Conservation (phyloP, 1,284 basidiomycete genomes). For the Ganoderma resinaceum region DNA sequence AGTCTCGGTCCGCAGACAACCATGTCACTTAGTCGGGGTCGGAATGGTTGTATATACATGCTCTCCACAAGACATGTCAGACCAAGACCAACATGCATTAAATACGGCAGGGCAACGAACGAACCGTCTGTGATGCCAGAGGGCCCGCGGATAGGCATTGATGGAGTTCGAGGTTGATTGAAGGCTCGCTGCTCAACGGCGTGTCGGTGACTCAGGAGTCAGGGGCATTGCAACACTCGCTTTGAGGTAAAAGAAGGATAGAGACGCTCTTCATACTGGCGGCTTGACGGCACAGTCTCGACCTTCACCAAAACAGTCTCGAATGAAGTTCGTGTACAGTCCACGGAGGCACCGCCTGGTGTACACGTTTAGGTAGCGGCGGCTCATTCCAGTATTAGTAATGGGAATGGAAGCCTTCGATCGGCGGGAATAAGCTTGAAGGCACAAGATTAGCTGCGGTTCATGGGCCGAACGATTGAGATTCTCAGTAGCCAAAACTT, state of each 20-base stretch:
- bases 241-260: background rate
- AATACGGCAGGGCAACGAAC: background rate
- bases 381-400: background rate
- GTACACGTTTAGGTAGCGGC: background rate
- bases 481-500: background rate
- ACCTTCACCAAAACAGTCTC: background rate
- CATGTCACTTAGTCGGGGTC: background rate
- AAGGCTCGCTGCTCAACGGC: background rate
- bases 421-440: background rate
- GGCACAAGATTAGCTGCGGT: background rate
- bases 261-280: background rate
- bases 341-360: background rate
- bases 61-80: background rate
- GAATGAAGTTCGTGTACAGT: background rate
- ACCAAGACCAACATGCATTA: background rate
- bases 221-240: background rate
- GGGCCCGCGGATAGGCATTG: background rate
- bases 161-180: background rate
- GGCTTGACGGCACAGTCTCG: background rate
- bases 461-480: constrained; percentile 1
- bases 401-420: background rate
- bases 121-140: background rate
- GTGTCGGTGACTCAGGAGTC: no score
- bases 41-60: background rate
- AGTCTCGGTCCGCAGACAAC: background rate